These are phyloP conservation scores for Penicillium sp. DNA, from an alignment of 2,329 filamentous ascomycete species.

Conservation along the genomic window DNA sequence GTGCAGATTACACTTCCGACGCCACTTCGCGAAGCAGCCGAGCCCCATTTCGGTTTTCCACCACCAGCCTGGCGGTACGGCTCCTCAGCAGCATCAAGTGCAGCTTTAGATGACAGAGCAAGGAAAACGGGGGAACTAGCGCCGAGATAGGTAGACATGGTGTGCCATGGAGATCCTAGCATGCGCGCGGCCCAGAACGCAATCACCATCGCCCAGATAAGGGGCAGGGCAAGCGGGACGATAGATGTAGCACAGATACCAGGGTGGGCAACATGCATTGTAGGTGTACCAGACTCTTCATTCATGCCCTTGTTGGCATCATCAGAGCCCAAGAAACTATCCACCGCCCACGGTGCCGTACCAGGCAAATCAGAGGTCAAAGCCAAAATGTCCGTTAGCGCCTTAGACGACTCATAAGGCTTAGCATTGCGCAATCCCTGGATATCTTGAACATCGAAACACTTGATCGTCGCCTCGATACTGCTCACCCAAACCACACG, in stretches of 20 bases:
- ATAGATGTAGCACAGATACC: constrained; percentile 83
- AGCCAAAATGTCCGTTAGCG: constrained; percentile 79
- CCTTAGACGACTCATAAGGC: constrained; percentile 85
- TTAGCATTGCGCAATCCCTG: constrained; percentile 65
- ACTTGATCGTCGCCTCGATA: constrained; percentile 64
- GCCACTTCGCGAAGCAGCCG: constrained; percentile 61
- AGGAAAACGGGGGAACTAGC: constrained; percentile 78
- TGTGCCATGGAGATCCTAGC: constrained; percentile 87
- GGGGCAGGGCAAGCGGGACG: constrained; percentile 68
- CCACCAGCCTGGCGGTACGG: constrained; percentile 59
- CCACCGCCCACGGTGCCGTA: constrained; percentile 54
- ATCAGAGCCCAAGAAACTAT: constrained; percentile 50
- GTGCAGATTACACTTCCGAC: constrained; percentile 68
- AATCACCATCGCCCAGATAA: constrained; percentile 68
- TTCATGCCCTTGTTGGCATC: constrained; percentile 8
- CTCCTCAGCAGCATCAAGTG: constrained; percentile 38
- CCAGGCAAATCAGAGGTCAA: constrained; percentile 70
- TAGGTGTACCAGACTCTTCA: constrained; percentile 40
- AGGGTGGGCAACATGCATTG: constrained; percentile 78
- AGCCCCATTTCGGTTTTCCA: constrained; percentile 79
- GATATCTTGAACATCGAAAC: constrained; percentile 68
- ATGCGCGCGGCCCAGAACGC: constrained; percentile 71
- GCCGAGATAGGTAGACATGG: constrained; percentile 71
- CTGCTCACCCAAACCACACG: constrained; percentile 87
- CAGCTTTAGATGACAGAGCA: constrained; percentile 62